These are phyloP conservation scores for Trichosporon asahii DNA, from an alignment of 1,284 basidiomycete species.

Conservation along the genomic window DNA sequence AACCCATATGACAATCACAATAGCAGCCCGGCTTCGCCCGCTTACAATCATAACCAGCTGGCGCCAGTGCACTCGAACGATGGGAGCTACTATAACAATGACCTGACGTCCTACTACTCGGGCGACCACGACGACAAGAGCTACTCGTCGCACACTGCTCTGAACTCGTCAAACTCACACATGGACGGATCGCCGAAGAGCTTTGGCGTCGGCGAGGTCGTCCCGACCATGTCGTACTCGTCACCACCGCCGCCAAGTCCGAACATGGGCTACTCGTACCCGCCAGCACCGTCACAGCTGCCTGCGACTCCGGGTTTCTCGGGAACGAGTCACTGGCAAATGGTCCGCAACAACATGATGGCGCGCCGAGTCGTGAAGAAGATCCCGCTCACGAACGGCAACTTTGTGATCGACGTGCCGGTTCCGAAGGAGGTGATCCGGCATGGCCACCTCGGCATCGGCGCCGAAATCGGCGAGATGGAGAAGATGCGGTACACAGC, in stretches of 20 bases:
- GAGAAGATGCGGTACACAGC: constrained; percentile 67
- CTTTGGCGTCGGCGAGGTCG: constrained; percentile 38
- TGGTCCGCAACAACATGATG: constrained; percentile 39
- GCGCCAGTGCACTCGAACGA: constrained; percentile 10
- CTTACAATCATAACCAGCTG: constrained; percentile 22
- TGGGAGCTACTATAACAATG: constrained; percentile 10
- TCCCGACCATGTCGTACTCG: constrained; percentile 25
- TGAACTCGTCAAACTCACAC: constrained; percentile 11
- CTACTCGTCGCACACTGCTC: constrained; percentile 34
- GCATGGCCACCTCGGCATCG: constrained; percentile 11
- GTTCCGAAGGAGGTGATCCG: constrained; percentile 70
- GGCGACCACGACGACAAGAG: constrained; percentile 42
- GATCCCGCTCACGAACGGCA: constrained; percentile 75
- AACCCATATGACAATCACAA: constrained; percentile 24
- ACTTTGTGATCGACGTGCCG: constrained; percentile 74
- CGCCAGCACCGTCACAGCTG: constrained; percentile 16
- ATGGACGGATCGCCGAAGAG: constrained; percentile 28
- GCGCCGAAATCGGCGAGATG: constrained; percentile 68
- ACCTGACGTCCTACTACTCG: constrained; percentile 14
- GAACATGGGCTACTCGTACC: constrained; percentile 14
- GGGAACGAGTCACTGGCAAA: constrained; percentile 44
- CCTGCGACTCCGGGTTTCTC: constrained; percentile 27
- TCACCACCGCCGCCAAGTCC: constrained; percentile 16
- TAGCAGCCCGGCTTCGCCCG: constrained; percentile 21
- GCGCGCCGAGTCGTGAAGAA: constrained; percentile 63